Evolutionary conservation across 768 basidiomycete species (phyloP), one percentile per base, ranked within the genome.

Genomic region (Boletus bicolor): DNA sequence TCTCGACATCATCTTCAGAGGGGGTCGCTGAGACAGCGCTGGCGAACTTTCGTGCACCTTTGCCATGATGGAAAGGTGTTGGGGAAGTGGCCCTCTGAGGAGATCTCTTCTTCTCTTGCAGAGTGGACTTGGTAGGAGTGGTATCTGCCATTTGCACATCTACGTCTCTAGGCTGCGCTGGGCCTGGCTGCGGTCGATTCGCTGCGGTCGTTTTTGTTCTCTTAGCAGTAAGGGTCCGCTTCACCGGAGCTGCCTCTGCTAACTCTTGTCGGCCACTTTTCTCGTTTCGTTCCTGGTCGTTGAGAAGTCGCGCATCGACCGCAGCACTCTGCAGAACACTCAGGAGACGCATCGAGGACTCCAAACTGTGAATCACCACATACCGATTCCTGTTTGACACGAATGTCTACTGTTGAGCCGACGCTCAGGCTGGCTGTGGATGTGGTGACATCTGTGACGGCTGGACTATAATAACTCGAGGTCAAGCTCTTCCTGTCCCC

Each of bases 1-100:
- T 66, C 35, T 57, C 55, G 34, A 54, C 53, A 11, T 61, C 59
- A 21, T 61, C 56, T 6, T 54, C 47, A n/a, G 52, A 7, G 12
- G 54, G 32, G 19, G 26, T 57, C 34, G 32, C 9, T 1, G 48
- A 21, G 51, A 49, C 38, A 11, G 24, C 34, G 26, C 7, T 7
- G 10, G 1, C 17, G 3, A n/a, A 24, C 32, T 48, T 56, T 38
- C 38, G 57, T 35, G 41, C 49, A 32, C 34, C 45, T 28, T 19
- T 50, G 51, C 14, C 12, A 9, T 12, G 57, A 51, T 9, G 34
- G 10, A 37, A 28, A 12, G 7, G 32, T 5, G 47, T 19, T 24
- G 34, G 26, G 6, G 37, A 32, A 38, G 46, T 2, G 24, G 59
- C 4, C 39, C n/a, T n/a, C 19, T 30, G 48, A 39, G 26, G 32